A percentile compares a stretch with the other conserved stretches of the same genome.
phyloP scores from a whole-genome alignment of 2,329 filamentous ascomycete genomes.

The Calcarisporium arbuscula region DNA sequence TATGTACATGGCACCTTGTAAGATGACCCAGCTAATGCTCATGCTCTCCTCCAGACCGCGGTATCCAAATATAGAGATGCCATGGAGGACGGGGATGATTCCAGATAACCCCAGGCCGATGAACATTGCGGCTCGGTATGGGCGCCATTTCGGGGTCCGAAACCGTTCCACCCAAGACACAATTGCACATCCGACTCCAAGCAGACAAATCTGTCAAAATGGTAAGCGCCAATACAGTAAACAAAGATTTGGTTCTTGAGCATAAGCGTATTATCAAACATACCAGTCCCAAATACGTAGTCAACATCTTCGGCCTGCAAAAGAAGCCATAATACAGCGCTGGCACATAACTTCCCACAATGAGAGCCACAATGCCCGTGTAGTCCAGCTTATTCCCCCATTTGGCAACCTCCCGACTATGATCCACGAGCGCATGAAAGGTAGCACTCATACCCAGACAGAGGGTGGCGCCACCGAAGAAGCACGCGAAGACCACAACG shows the following conservation, averaged over 20 bases:
- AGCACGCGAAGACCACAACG: slow-evolving; percentile 67
- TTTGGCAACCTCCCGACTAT: slow-evolving; percentile 68
- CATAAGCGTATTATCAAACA: slow-evolving; percentile 20
- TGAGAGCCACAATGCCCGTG: slow-evolving; percentile 84
- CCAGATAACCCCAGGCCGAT: slow-evolving; percentile 80
- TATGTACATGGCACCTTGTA: slow-evolving; percentile 81
- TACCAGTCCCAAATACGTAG: slow-evolving; percentile 70
- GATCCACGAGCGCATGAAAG: slow-evolving; percentile 80
- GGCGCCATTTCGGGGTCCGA: slow-evolving; percentile 74
- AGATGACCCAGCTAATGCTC: slow-evolving; percentile 71
- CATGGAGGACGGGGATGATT: slow-evolving; percentile 76
- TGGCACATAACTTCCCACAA: slow-evolving; percentile 86
- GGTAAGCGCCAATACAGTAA: too few relatives aligned
- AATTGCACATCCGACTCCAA: slow-evolving; percentile 69
- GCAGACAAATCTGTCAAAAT: slow-evolving; percentile 61
- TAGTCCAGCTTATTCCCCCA: slow-evolving; percentile 95
- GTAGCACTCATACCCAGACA: slow-evolving; percentile 78
- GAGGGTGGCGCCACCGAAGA: slow-evolving; percentile 66
- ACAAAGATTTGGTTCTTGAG: too few relatives aligned
- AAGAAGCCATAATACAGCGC: slow-evolving; percentile 83
- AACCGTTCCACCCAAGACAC: slow-evolving; percentile 80
- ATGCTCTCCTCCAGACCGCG: slow-evolving; percentile 63
- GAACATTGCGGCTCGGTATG: slow-evolving; percentile 85
- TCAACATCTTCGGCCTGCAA: slow-evolving; percentile 59
- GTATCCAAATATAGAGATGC: slow-evolving; percentile 60